Conservation (phyloP, 2,329 filamentous ascomycete species). For the Aspergillus sp. region DNA sequence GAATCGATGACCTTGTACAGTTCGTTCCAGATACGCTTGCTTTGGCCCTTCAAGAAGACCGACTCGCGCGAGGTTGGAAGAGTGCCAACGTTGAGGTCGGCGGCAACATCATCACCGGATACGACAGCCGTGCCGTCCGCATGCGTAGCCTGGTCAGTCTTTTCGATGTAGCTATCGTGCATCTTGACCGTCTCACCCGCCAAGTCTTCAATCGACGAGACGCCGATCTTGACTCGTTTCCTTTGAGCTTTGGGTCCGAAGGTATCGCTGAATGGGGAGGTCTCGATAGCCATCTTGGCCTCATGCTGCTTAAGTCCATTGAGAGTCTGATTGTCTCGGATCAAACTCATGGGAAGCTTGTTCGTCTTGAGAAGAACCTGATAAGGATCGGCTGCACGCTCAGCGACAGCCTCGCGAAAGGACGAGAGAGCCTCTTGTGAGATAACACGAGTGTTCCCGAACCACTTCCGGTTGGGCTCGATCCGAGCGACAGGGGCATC, state of each 20-base stretch:
- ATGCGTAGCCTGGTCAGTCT: constrained; percentile 76
- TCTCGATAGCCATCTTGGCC: constrained; percentile 92
- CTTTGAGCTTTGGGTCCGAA: constrained; percentile 93
- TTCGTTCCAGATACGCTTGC: constrained; percentile 96
- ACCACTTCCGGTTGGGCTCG: constrained; percentile 98
- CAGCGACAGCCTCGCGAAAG: constrained; percentile 90
- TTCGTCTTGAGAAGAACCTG: constrained; percentile 95
- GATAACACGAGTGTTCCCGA: constrained; percentile 89
- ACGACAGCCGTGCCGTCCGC: constrained; percentile 71
- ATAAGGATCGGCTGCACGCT: constrained; percentile 88
- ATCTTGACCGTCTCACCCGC: constrained; percentile 79
- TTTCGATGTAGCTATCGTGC: constrained; percentile 80
- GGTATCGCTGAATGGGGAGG: constrained; percentile 80
- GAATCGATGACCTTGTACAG: constrained; percentile 94
- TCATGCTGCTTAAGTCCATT: constrained; percentile 91
- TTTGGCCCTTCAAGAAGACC: constrained; percentile 93
- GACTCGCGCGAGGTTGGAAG: constrained; percentile 72
- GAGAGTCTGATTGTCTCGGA: constrained; percentile 74
- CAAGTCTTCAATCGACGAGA: constrained; percentile 79
- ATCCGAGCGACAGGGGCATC: constrained; percentile 83
- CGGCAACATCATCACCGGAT: constrained; percentile 54
- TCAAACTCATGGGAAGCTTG: constrained; percentile 94
- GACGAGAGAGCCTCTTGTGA: constrained; percentile 84
- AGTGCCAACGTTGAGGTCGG: constrained; percentile 48
- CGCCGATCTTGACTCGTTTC: constrained; percentile 87